Evolutionary conservation across 2,329 filamentous ascomycete species (phyloP).

Genomic region (Juglanconis oblonga): DNA sequence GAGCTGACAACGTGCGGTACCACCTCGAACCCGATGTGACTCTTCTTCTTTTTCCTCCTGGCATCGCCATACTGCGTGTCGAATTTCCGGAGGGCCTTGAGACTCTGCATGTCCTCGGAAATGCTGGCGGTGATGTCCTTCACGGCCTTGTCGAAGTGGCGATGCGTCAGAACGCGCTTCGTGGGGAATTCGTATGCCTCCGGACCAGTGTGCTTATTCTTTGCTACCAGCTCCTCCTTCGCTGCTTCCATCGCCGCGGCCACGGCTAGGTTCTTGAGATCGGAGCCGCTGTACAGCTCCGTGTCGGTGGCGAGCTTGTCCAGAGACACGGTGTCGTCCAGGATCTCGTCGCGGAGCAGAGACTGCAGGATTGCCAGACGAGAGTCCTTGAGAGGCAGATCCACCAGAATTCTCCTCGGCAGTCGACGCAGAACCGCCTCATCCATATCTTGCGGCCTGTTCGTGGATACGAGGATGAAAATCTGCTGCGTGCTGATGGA

Average conservation of each 20-base stretch:
- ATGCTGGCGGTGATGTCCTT: slow-evolving; percentile 90
- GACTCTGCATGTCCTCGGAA: slow-evolving; percentile 85
- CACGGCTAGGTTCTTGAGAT: slow-evolving; percentile 80
- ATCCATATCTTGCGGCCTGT: slow-evolving; percentile 91
- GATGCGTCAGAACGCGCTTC: slow-evolving; percentile 59
- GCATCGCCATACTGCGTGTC: slow-evolving; percentile 92
- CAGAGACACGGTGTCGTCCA: slow-evolving; percentile 61
- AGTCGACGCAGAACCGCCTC: slow-evolving; percentile 78
- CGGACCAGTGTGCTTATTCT: slow-evolving; percentile 30
- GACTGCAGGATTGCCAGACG: slow-evolving; percentile 63
- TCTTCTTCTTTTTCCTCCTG: slow-evolving; percentile 61
- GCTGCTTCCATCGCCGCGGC: slow-evolving; percentile 77
- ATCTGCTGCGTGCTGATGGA: slow-evolving; percentile 58
- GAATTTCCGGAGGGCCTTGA: slow-evolving; percentile 87
- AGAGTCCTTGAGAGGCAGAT: slow-evolving; percentile 63
- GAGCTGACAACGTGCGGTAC: slow-evolving; percentile 36
- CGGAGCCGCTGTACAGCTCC: slow-evolving; percentile 76
- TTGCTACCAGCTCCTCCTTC: slow-evolving; percentile 61
- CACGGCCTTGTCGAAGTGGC: slow-evolving; percentile 83
- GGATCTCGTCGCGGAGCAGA: slow-evolving; percentile 64
- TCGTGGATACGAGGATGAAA: slow-evolving; percentile 98
- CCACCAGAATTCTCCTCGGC: slow-evolving; percentile 69
- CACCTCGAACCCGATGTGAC: slow-evolving; percentile 58
- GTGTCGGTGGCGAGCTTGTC: slow-evolving; percentile 63
- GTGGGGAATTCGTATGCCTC: slow-evolving; percentile 61